A percentile compares a stretch with the other conserved stretches of the same genome.
These are phyloP conservation scores for Schizophyllum commune DNA, from an alignment of 1,284 basidiomycete genomes.

Conservation along the genomic window DNA sequence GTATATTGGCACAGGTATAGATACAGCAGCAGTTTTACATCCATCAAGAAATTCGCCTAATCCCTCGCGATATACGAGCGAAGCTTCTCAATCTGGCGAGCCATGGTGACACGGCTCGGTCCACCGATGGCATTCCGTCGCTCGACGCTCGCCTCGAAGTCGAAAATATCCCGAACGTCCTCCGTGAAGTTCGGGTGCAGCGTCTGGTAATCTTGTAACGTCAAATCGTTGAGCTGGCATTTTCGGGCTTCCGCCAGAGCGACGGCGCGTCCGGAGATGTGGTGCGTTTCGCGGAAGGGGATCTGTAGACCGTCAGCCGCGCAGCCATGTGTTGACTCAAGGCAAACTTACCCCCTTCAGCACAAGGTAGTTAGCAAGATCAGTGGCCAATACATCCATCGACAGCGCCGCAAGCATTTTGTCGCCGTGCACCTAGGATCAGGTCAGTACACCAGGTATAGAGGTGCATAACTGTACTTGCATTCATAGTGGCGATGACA, in stretches of 20 bases:
- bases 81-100: slow-evolving; percentile 75
- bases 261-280: slow-evolving; percentile 94
- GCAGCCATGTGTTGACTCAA: slow-evolving; percentile 3
- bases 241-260: slow-evolving; percentile 83
- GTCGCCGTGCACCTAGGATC: slow-evolving; percentile 68
- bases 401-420: slow-evolving; percentile 90
- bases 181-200: slow-evolving; percentile 76
- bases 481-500: slow-evolving; percentile 85
- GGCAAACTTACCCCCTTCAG: slow-evolving; percentile 80
- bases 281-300: slow-evolving; percentile 98
- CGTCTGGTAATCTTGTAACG: slow-evolving; percentile 70
- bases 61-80: slow-evolving; percentile 37
- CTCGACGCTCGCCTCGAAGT: slow-evolving; percentile 96
- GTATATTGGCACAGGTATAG: not conserved
- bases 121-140: slow-evolving; percentile 90
- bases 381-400: slow-evolving; percentile 96
- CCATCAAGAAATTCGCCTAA: slow-evolving; percentile 8
- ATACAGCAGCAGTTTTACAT: not conserved
- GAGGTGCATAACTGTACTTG: slow-evolving; percentile 25
- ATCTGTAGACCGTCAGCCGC: slow-evolving; percentile 33
- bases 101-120: slow-evolving; percentile 78
- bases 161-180: slow-evolving; percentile 78
- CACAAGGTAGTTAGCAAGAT: slow-evolving; percentile 96
- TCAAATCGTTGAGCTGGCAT: slow-evolving; percentile 77
- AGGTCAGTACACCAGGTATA: slow-evolving; percentile 18